Base-by-base conservation (phyloP, 2,329 filamentous ascomycete species). In the Capronia americana region DNA sequence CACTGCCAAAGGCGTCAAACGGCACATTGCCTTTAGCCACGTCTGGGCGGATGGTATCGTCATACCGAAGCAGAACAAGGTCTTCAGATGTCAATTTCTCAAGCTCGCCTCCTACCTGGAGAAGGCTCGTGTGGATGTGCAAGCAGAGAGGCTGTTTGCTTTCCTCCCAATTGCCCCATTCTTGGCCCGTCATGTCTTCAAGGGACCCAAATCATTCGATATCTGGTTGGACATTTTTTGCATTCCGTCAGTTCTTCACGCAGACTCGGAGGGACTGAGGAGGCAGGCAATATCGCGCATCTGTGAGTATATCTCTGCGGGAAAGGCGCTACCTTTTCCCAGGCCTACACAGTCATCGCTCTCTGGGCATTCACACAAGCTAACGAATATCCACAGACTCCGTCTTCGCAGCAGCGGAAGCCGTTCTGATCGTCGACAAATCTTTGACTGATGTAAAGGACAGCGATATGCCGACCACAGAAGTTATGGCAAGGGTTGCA, bases 121-220 rank as follows among this genome's bases (percentile, higher is more conserved):
- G 38, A 44, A 44, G 38, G 38, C 38, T n/a, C 38, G 38, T 44
- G 38, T 44, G 38, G 38, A 44, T 8, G 38, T 44, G 17, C 38
- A 44, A 44, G 14, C 38, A n/a, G 38, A 44, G 17, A n/a, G 38
- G 14, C 38, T 44, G 38, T 44, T 44, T 44, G 38, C 14, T 44
- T 44, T 44, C 38, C 38, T 44, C 38, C 17, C 38, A n/a, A 7
- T 44, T n/a, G 38, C 38, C 0, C 38, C 38, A 6, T 44, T 44
- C 38, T 7, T 44, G 14, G 38, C 38, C 17, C 38, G 38, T 8
- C 38, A 44, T 6, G 38, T 44, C 14, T 44, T 44, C 38, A 44
- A 74, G 76, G 57, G 44, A 17, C 24, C 38, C 23, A 53, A 60
- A 32, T 60, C 57, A 17, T 60, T 60, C 41, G 57, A 60, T 17